Evolutionary conservation across 352 stramenopile species (phyloP).

Genomic region (Phytophthora cactorum): DNA sequence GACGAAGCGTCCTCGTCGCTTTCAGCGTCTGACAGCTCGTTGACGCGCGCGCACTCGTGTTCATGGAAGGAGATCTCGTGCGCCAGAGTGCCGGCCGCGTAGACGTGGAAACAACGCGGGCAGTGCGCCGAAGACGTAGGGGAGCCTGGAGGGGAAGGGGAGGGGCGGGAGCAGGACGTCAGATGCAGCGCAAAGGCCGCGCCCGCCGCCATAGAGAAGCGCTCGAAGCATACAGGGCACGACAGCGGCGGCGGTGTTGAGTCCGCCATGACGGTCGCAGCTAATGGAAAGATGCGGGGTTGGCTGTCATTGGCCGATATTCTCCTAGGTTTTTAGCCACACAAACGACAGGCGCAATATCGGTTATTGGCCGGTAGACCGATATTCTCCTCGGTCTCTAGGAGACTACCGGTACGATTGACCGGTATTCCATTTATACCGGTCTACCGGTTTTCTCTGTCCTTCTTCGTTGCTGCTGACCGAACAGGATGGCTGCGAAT

Average conservation of each 20-base stretch:
- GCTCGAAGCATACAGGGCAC: slow-evolving; percentile 60
- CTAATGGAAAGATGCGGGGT: slow-evolving; percentile 1
- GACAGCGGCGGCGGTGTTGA: slow-evolving; percentile 14
- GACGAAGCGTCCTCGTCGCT: neutral
- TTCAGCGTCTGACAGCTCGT: slow-evolving; percentile 30
- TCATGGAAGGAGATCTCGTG: slow-evolving; percentile 82
- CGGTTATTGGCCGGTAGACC: no score
- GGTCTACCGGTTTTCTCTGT: no score
- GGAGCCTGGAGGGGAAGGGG: slow-evolving; percentile 16
- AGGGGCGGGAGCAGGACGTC: slow-evolving; percentile 41
- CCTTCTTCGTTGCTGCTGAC: no score
- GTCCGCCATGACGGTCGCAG: slow-evolving; percentile 25
- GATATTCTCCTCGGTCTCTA: no score
- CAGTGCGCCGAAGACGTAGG: slow-evolving; percentile 41
- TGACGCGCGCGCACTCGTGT: slow-evolving; percentile 75
- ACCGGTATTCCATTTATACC: no score
- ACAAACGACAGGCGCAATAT: no score
- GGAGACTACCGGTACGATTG: no score
- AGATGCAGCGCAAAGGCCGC: slow-evolving; percentile 65
- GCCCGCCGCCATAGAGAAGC: slow-evolving; percentile 31
- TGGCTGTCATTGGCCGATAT: neutral
- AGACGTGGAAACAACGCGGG: slow-evolving; percentile 69
- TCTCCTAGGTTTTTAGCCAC: no score
- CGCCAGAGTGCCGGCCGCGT: slow-evolving; percentile 43
- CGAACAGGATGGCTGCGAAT: no score